Percentiles rank a stretch among this genome's conserved stretches.
Conservation (phyloP, 2,329 filamentous ascomycete genomes). For the Geoglossum cookeanum region DNA sequence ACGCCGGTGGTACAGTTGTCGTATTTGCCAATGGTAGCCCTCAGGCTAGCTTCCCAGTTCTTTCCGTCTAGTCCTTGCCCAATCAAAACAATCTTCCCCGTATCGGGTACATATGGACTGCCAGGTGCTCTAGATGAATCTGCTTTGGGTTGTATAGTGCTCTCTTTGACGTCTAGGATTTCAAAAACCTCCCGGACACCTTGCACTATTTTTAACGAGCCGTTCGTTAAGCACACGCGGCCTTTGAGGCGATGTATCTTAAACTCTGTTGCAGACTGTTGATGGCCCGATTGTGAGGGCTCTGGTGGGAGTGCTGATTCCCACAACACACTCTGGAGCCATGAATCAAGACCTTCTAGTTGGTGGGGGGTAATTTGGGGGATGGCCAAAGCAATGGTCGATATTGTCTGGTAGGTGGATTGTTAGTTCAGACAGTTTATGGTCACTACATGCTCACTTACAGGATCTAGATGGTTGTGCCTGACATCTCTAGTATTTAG, state of each 20-base stretch:
- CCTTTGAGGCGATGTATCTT: conserved; percentile 85
- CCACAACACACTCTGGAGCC: conserved; percentile 75
- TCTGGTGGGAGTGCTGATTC: conserved; percentile 40
- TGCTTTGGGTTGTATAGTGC: neutral
- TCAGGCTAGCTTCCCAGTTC: neutral
- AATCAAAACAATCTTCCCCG: conserved; percentile 4
- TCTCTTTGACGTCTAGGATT: conserved; percentile 41
- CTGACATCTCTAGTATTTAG: conserved; percentile 56
- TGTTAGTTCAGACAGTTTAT: conserved; percentile 3
- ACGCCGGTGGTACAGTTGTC: neutral
- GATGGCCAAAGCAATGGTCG: conserved; percentile 56
- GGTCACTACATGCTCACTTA: conserved; percentile 24
- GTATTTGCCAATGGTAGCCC: neutral
- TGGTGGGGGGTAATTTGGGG: conserved; percentile 38
- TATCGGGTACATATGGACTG: neutral
- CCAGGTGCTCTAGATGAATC: neutral
- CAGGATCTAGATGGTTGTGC: conserved; percentile 79
- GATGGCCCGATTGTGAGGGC: neutral
- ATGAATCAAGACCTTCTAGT: conserved; percentile 50
- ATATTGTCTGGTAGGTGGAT: conserved; percentile 43
- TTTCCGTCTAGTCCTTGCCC: neutral
- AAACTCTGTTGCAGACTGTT: conserved; percentile 25
- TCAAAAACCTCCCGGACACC: conserved; percentile 91
- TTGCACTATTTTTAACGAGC: conserved; percentile 59
- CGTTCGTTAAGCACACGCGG: conserved; percentile 45